Evolutionary conservation across 116 monocot species (phyloP), one percentile per base, ranked within the genome.

Genomic region (Iris pallida): DNA sequence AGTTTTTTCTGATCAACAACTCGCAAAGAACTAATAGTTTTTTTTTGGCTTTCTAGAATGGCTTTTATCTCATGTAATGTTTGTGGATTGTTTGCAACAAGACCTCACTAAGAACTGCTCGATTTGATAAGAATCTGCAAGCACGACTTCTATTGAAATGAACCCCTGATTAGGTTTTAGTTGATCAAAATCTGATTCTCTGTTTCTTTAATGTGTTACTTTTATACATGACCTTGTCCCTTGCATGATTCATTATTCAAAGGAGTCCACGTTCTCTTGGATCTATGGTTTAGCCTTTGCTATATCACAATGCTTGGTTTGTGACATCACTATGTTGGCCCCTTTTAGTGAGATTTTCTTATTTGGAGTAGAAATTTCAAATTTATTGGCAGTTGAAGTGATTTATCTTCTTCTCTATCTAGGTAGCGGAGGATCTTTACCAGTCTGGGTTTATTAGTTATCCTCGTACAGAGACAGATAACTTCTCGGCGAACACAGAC

Each of bases 361-460:
- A 41, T 75, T 52, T 53, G 6, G 17, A 11, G 9, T 40, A 53
- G 49, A 17, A 20, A 41, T n/a, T 47, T 66, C 47, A 43, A 4
- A 20, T 41, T 19, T 46, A 58, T 57, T 58, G 16, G 7, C 16
- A 47, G 52, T 68, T 49, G 8, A 52, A 16, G 9, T 20, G 13
- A 53, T 16, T 1, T 43, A 14, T 16, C 16, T 18, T 69, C 20
- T 54, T 79, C 55, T 63, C 1, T 66, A 53, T 62, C 16, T 61
- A 94, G 94, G 87, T 96, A 47, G 92, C 96, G 16, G 96, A 96
- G 63, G 92, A 96, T 53, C 82, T 96, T 62, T 96, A 96, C 73
- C 92, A 89, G 79, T 89, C 96, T 79, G 96, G 96, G 61, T 89
- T 83, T 77, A 92, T 96, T 52, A 96, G 96, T 76, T 96, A 96